Conservation (phyloP, 179 eudicot species). For the Camellia oleifera region DNA sequence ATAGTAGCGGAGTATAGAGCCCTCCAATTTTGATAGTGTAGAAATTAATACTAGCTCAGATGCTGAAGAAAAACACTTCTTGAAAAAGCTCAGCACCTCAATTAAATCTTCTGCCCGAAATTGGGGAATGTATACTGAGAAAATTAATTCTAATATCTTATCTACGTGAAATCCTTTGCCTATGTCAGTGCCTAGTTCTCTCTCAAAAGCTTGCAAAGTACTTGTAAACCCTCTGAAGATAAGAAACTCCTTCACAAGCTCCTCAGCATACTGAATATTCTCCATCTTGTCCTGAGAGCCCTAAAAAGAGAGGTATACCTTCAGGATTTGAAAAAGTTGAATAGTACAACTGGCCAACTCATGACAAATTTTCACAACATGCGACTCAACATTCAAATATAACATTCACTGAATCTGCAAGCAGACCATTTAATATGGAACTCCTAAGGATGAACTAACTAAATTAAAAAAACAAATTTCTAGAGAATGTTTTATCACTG, state of each 20-base stretch:
- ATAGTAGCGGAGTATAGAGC: conserved; percentile 74
- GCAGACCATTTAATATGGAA: not conserved
- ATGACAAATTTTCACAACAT: not conserved
- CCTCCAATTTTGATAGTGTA: conserved; percentile 63
- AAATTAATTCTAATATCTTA: conserved; percentile 80
- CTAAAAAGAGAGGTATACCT: conserved; percentile 15
- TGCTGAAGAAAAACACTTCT: conserved; percentile 66
- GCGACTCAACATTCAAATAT: not conserved
- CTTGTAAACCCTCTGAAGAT: conserved; percentile 89
- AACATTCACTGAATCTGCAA: not conserved
- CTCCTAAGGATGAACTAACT: not conserved
- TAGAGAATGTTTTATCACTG: too few relatives aligned
- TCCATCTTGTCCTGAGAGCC: conserved; percentile 48
- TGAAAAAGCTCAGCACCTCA: conserved; percentile 65
- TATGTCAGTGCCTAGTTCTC: conserved; percentile 73
- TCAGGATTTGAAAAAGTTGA: not conserved
- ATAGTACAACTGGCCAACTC: not conserved
- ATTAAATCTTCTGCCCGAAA: conserved; percentile 66
- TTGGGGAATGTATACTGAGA: conserved; percentile 70
- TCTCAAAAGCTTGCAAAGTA: conserved; percentile 75
- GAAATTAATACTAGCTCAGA: conserved; percentile 47
- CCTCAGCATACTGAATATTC: conserved; percentile 86
- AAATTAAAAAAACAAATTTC: not conserved
- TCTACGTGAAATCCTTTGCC: conserved; percentile 89
- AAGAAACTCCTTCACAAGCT: conserved; percentile 86